A percentile compares a stretch with the other conserved stretches of the same genome.
These are phyloP conservation scores for Hypoxylon cercidicola DNA, from an alignment of 495 filamentous ascomycete genomes.

Conservation along the genomic window DNA sequence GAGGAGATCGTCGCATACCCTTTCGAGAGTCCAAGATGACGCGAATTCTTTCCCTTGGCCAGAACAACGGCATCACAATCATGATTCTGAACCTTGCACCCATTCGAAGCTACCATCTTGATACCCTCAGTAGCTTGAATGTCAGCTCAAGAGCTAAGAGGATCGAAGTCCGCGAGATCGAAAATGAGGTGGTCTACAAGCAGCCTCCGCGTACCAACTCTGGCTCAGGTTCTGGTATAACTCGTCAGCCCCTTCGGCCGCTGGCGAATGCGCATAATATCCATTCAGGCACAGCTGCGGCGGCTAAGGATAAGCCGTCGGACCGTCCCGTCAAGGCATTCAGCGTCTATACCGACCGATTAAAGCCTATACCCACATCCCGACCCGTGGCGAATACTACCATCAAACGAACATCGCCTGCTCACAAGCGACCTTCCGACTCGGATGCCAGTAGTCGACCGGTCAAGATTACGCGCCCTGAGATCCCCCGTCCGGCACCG, in stretches of 20 bases:
- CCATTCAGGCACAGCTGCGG: constrained; percentile 54
- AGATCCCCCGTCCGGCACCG: constrained; percentile 32
- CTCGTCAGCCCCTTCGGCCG: constrained; percentile 80
- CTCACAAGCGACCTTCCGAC: constrained; percentile 59
- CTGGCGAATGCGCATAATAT: constrained; percentile 74
- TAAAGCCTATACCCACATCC: constrained; percentile 53
- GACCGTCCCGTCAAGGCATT: constrained; percentile 87
- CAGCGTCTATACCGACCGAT: constrained; percentile 80
- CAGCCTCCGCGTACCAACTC: constrained; percentile 68
- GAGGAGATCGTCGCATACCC: constrained; percentile 78
- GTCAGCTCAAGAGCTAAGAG: constrained; percentile 96
- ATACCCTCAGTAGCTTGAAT: constrained; percentile 92
- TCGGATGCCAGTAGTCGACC: constrained; percentile 47
- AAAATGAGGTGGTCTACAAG: constrained; percentile 90
- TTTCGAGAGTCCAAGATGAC: constrained; percentile 99
- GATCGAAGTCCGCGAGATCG: constrained; percentile 93
- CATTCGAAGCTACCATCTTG: constrained; percentile 86
- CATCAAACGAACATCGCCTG: constrained; percentile 48
- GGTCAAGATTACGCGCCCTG: constrained; percentile 56
- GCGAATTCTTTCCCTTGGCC: constrained; percentile 87
- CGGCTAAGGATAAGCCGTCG: constrained; percentile 56
- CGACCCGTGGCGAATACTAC: constrained; percentile 49
- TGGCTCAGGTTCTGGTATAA: constrained; percentile 55
- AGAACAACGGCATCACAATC: constrained; percentile 93
- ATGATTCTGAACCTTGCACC: constrained; percentile 98